Evolutionary conservation across 129 eudicot genomes (phyloP).

Genomic region (Smallanthus sonchifolius): DNA sequence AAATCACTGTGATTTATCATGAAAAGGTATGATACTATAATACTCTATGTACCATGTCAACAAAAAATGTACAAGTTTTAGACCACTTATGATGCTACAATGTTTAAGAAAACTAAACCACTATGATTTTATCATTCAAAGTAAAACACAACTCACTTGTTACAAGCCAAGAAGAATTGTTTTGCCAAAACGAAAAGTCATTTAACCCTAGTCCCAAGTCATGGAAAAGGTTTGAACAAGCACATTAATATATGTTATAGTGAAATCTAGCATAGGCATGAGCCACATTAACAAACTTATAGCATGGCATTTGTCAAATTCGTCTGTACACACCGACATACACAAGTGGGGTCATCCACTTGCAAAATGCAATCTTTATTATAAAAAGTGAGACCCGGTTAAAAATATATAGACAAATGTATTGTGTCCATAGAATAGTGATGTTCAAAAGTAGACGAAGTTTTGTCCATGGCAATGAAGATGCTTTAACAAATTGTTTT

Average conservation of each 20-base stretch:
- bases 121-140: background rate
- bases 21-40: background rate
- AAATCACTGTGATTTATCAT: background rate
- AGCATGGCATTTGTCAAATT: background rate
- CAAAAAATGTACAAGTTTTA: background rate
- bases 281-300: background rate
- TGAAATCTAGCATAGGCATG: background rate
- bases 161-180: background rate
- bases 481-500: background rate
- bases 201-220: background rate
- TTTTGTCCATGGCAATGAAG: background rate
- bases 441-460: background rate
- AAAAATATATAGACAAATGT: background rate
- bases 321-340: background rate
- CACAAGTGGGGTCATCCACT: background rate
- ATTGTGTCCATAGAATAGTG: background rate
- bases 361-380: background rate
- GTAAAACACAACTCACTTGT: background rate
- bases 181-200: background rate
- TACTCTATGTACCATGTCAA: background rate
- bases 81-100: background rate
- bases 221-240: background rate
- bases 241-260: background rate
- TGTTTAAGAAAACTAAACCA: background rate
- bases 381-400: background rate